Conservation (phyloP, 2,329 filamentous ascomycete species). For the Graphium sp. region DNA sequence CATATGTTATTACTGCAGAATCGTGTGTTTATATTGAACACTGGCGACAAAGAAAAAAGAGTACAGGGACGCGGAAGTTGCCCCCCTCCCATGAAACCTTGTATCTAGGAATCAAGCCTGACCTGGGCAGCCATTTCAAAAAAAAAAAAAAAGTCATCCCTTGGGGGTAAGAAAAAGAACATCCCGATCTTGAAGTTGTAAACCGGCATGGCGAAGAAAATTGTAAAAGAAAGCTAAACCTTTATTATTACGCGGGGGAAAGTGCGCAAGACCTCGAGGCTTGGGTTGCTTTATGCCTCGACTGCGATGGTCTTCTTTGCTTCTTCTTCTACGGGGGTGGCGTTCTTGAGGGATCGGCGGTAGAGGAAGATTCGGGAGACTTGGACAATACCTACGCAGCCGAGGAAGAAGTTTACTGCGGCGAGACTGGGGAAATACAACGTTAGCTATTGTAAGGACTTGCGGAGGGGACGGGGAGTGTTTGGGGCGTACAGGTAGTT, state of each 20-base stretch:
- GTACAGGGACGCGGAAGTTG: too few relatives aligned
- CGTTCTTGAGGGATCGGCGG: constrained; percentile 41
- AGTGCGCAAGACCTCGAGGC: neutral
- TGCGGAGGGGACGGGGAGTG: neutral
- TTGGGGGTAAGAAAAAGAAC: neutral
- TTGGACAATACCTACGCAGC: constrained; percentile 71
- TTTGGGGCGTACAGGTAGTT: constrained; percentile 58
- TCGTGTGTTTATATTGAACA: too few relatives aligned
- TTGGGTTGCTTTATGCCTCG: constrained; percentile 9
- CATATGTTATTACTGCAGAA: too few relatives aligned
- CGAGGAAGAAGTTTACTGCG: constrained; percentile 96
- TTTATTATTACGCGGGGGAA: too few relatives aligned
- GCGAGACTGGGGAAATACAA: constrained; percentile 48
- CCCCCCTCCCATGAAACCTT: too few relatives aligned
- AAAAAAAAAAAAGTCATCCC: neutral
- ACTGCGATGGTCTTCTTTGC: constrained; percentile 12
- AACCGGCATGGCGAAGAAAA: neutral
- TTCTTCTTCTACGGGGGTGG: constrained; percentile 17
- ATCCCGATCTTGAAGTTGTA: neutral
- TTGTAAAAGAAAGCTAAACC: neutral
- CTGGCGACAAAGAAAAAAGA: too few relatives aligned
- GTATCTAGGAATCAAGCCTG: too few relatives aligned
- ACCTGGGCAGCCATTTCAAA: neutral
- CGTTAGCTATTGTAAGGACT: constrained; percentile 3
- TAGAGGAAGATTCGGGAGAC: constrained; percentile 58